Evolutionary conservation across 441 rosid genomes (phyloP).

Genomic region (Populus trichocarpa): DNA sequence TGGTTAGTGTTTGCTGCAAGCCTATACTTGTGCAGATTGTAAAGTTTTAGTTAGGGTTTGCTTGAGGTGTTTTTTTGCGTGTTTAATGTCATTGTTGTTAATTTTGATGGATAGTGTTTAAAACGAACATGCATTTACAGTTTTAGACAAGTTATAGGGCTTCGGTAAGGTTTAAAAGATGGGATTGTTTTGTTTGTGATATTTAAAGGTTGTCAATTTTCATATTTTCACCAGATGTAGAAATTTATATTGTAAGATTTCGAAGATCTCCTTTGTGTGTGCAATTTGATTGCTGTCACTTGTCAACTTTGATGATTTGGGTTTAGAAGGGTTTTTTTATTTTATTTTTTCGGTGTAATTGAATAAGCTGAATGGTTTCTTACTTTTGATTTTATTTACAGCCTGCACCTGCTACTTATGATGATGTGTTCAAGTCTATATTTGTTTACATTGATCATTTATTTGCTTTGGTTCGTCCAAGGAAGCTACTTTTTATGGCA

Average conservation of each 20-base stretch:
- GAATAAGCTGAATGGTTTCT: slow-evolving; percentile 5
- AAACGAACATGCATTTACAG: neutral
- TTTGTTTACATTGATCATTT: slow-evolving; percentile 92
- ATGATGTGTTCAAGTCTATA: slow-evolving; percentile 79
- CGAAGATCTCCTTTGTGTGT: neutral
- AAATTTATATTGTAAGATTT: neutral
- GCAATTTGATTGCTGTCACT: neutral
- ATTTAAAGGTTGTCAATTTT: neutral
- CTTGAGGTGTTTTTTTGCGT: neutral
- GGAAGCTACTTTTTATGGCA: slow-evolving; percentile 92
- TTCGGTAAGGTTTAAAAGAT: neutral
- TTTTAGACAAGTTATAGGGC: neutral
- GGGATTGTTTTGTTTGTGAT: neutral
- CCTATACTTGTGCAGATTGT: neutral
- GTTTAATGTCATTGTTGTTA: neutral
- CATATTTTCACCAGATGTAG: neutral
- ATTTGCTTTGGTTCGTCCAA: slow-evolving; percentile 82
- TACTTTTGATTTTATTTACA: slow-evolving; percentile 30
- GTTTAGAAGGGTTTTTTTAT: neutral
- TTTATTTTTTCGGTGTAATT: neutral
- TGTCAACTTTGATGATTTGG: neutral
- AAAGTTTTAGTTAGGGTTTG: neutral
- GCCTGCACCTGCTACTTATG: slow-evolving; percentile 88
- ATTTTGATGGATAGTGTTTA: neutral
- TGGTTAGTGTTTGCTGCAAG: neutral